These are phyloP conservation scores for Peronosclerospora sorghi DNA, from an alignment of 352 stramenopile species.

Conservation along the genomic window DNA sequence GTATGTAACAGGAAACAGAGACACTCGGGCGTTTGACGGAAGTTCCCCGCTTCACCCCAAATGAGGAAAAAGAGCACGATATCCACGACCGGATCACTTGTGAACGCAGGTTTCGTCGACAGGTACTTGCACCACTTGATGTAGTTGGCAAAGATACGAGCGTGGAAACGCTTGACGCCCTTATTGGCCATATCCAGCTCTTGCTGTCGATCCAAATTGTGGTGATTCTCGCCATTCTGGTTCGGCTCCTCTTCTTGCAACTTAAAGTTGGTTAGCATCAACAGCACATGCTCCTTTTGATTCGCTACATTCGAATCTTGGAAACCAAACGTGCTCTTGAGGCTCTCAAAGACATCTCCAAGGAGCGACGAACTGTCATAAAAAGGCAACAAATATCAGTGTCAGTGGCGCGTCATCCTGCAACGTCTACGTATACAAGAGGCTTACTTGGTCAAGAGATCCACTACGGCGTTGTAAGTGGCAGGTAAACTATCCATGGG, in stretches of 20 bases:
- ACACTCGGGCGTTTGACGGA: constrained; percentile 68
- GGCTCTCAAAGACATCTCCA: constrained; percentile 84
- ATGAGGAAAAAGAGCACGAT: constrained; percentile 78
- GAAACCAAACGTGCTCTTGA: constrained; percentile 94
- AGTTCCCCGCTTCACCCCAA: constrained; percentile 80
- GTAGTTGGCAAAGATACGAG: constrained; percentile 75
- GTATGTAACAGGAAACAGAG: constrained; percentile 76
- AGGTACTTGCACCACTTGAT: constrained; percentile 85
- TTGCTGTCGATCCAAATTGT: constrained; percentile 52
- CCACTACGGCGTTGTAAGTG: constrained; percentile 50
- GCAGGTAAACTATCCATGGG: constrained; percentile 49
- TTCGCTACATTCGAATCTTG: constrained; percentile 82
- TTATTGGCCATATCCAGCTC: constrained; percentile 66
- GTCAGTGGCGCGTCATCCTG: constrained; percentile 1
- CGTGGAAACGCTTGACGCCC: constrained; percentile 67
- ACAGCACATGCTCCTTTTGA: constrained; percentile 67
- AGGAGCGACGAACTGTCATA: constrained; percentile 31
- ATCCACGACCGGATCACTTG: constrained; percentile 66
- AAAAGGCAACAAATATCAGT: constrained; percentile 3
- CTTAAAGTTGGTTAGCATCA: constrained; percentile 79
- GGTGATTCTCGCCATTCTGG: constrained; percentile 17
- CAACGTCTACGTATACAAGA: not conserved
- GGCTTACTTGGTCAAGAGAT: constrained; percentile 43
- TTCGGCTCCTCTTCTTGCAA: constrained; percentile 44
- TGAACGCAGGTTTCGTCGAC: constrained; percentile 66